A percentile compares a stretch with the other conserved stretches of the same genome.
Conservation (phyloP, 805 yeast species). For the Clavispora fructus region DNA sequence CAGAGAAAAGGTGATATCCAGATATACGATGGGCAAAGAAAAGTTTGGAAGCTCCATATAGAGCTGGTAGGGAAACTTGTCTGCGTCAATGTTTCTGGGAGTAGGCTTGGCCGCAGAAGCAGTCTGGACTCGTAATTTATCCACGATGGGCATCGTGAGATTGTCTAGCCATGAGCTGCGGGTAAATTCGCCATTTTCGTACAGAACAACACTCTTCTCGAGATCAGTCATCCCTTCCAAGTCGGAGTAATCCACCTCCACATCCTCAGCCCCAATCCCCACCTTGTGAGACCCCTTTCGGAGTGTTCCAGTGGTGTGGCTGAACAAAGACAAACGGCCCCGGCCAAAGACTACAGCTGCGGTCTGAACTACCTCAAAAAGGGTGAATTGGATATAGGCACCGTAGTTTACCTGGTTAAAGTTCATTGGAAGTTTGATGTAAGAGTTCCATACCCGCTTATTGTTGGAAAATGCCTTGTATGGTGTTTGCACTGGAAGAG, state of each 20-base stretch:
- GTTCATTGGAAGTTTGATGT: slow-evolving; percentile 67
- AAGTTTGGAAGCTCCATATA: slow-evolving; percentile 51
- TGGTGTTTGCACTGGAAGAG: slow-evolving; percentile 31
- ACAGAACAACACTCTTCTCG: slow-evolving; percentile 52
- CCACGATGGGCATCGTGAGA: slow-evolving; percentile 52
- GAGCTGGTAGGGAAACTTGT: slow-evolving; percentile 18
- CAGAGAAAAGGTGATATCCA: slow-evolving; percentile 44
- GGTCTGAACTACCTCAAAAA: slow-evolving; percentile 66
- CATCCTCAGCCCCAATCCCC: slow-evolving; percentile 2
- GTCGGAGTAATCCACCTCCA: slow-evolving; percentile 17
- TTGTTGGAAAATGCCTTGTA: slow-evolving; percentile 29
- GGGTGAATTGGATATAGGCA: slow-evolving; percentile 51
- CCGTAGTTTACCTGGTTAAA: slow-evolving; percentile 66
- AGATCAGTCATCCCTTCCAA: slow-evolving; percentile 24
- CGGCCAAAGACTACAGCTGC: slow-evolving; percentile 51
- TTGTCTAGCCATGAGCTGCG: slow-evolving; percentile 71
- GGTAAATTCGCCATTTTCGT: slow-evolving; percentile 62
- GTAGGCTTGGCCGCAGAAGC: background rate
- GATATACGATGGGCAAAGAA: slow-evolving; percentile 67
- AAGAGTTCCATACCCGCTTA: slow-evolving; percentile 60
- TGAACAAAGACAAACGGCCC: slow-evolving; percentile 57
- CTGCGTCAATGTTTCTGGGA: background rate
- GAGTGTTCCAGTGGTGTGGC: slow-evolving; percentile 47
- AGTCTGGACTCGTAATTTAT: slow-evolving; percentile 20
- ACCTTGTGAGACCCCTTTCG: slow-evolving; percentile 66